Evolutionary conservation across 169 alveolate species (phyloP).

Genomic region (Eimeria tenella): DNA sequence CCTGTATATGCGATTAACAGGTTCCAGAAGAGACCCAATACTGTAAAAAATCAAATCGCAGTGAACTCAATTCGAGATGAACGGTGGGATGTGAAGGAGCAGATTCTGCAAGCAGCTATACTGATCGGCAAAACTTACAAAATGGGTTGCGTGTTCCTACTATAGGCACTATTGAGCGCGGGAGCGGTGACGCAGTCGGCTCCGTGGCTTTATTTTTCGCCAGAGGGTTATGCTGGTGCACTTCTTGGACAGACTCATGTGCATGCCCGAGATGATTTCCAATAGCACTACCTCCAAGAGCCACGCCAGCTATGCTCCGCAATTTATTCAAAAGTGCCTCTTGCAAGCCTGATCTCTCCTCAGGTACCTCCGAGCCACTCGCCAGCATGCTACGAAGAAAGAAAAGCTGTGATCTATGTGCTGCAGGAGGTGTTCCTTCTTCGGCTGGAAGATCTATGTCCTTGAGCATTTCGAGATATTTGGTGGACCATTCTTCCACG

Average conservation of each 20-base stretch:
- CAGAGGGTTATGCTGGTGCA: not conserved
- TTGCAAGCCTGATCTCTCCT: conserved; percentile 8
- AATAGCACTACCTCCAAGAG: conserved; percentile 36
- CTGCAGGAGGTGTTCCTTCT: conserved; percentile 12
- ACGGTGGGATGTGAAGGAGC: not conserved
- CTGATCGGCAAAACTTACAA: not conserved
- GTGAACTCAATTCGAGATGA: not conserved
- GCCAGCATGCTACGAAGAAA: not conserved
- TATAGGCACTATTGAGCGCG: conserved; percentile 52
- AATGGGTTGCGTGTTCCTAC: conserved; percentile 56
- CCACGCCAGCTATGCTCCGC: conserved; percentile 49
- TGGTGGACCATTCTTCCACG: conserved; percentile 34
- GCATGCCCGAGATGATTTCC: conserved; percentile 14
- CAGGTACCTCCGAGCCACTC: not conserved
- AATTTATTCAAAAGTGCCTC: conserved; percentile 4
- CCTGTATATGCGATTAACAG: conserved; percentile 56
- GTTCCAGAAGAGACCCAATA: conserved; percentile 66
- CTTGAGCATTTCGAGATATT: not conserved
- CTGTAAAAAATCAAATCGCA: not conserved
- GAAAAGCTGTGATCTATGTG: conserved; percentile 44
- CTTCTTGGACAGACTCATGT: not conserved
- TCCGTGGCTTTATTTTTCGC: not conserved
- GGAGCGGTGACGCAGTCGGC: not conserved
- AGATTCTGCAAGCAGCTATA: too few relatives aligned
- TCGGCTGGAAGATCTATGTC: conserved; percentile 1